phyloP scores from a whole-genome alignment of 2,329 filamentous ascomycete genomes.

The Thelonectria rubi region DNA sequence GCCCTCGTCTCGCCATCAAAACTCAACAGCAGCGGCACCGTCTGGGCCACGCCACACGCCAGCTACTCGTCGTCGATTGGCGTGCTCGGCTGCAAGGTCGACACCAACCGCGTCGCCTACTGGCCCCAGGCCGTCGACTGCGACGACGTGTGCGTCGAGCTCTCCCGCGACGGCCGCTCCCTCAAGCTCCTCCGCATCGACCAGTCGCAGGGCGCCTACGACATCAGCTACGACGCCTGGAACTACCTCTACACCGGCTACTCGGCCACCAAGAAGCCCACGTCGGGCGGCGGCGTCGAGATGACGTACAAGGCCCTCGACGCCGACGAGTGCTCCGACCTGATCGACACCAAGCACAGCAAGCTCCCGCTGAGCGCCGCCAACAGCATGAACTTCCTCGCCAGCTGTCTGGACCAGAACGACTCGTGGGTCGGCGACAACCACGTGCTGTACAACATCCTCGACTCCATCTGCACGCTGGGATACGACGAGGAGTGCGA shows the following conservation, averaged over 20 bases:
- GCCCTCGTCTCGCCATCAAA: conserved; percentile 15
- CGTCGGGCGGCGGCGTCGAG: conserved; percentile 56
- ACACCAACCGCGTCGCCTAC: conserved; percentile 69
- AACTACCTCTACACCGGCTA: conserved; percentile 64
- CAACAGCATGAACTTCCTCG: conserved; percentile 64
- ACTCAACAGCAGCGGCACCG: conserved; percentile 27
- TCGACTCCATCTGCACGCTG: conserved; percentile 57
- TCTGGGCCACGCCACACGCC: conserved; percentile 62
- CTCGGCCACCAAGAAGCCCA: conserved; percentile 56
- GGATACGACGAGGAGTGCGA: conserved; percentile 58
- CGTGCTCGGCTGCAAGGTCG: conserved; percentile 68
- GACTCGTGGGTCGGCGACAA: conserved; percentile 59
- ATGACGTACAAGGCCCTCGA: conserved; percentile 58
- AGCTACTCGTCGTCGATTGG: conserved; percentile 66
- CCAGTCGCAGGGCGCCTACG: conserved; percentile 64
- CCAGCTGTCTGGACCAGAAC: conserved; percentile 52
- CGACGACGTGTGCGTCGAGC: conserved; percentile 63
- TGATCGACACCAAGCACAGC: conserved; percentile 56
- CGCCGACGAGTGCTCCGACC: conserved; percentile 55
- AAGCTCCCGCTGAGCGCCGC: conserved; percentile 56
- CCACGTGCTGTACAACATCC: conserved; percentile 61
- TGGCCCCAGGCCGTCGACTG: conserved; percentile 66
- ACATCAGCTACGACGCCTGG: conserved; percentile 70
- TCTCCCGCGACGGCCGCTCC: conserved; percentile 58
- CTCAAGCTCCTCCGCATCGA: conserved; percentile 69